Evolutionary conservation across 164 flowering plant species (phyloP).

Genomic region (Magnolia sinica): DNA sequence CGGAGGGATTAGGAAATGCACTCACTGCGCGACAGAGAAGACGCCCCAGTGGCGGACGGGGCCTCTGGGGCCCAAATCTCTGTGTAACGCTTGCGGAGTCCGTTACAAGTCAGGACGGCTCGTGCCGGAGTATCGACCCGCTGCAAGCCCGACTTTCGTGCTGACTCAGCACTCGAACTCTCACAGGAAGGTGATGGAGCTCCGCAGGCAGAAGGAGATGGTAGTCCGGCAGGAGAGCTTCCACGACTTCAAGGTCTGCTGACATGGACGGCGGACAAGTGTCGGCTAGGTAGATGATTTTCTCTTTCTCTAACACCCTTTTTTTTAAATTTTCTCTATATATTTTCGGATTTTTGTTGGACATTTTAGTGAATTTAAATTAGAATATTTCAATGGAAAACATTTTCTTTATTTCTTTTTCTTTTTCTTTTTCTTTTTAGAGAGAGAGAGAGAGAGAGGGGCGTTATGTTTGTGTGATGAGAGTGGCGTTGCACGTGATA

Average conservation of each 20-base stretch:
- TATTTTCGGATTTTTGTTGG: neutral
- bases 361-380: neutral
- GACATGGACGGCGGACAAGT: neutral
- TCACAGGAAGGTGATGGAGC: constrained; percentile 67
- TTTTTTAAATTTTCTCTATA: too few species aligned
- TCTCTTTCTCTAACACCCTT: neutral
- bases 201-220: constrained; percentile 52
- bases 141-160: constrained; percentile 68
- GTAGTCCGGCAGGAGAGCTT: constrained; percentile 19
- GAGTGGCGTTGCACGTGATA: constrained; percentile 17
- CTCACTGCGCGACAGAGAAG: constrained; percentile 65
- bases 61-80: constrained; percentile 63
- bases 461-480: constrained; percentile 9
- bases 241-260: constrained; percentile 47
- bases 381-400: neutral
- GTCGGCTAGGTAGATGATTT: neutral
- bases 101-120: constrained; percentile 66
- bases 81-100: constrained; percentile 67
- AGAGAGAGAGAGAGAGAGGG: neutral
- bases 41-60: constrained; percentile 78
- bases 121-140: constrained; percentile 67
- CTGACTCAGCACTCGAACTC: constrained; percentile 63
- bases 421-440: neutral
- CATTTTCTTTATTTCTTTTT: neutral
- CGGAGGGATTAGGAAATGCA: constrained; percentile 38